phyloP scores from a whole-genome alignment of 768 basidiomycete genomes.

The Rhodotorula toruloides region DNA sequence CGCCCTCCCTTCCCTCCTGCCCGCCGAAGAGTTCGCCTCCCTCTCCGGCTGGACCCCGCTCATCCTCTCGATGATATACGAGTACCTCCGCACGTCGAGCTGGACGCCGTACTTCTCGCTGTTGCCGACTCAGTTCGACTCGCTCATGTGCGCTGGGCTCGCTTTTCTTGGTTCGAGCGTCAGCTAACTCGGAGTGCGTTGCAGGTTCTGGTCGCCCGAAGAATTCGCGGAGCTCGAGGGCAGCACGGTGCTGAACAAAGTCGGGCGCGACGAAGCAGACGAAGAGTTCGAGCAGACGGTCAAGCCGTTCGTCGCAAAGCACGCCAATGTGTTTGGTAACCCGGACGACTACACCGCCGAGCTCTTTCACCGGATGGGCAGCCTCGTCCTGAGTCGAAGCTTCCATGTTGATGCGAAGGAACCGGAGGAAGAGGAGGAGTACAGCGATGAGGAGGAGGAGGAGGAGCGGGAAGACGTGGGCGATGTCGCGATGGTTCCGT shows the following conservation, averaged over 20 bases:
- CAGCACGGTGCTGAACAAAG: slow-evolving; percentile 81
- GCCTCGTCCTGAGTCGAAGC: slow-evolving; percentile 83
- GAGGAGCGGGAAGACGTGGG: slow-evolving; percentile 48
- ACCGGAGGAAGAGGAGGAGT: slow-evolving; percentile 45
- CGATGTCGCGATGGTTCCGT: slow-evolving; percentile 83
- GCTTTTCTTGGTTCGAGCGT: background rate
- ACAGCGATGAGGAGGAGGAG: slow-evolving; percentile 39
- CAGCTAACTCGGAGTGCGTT: too few species aligned
- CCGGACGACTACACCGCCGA: slow-evolving; percentile 59
- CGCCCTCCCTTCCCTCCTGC: slow-evolving; percentile 58
- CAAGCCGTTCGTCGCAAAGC: slow-evolving; percentile 64
- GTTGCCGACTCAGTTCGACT: slow-evolving; percentile 69
- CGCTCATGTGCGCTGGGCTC: slow-evolving; percentile 60
- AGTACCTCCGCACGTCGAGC: slow-evolving; percentile 54
- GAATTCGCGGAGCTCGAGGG: slow-evolving; percentile 72
- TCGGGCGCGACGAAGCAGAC: slow-evolving; percentile 79
- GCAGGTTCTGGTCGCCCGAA: slow-evolving; percentile 65
- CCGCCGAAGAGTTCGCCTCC: slow-evolving; percentile 61
- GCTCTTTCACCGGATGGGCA: slow-evolving; percentile 81
- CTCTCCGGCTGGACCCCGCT: slow-evolving; percentile 73
- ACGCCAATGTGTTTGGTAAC: slow-evolving; percentile 63
- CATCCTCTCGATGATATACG: slow-evolving; percentile 96
- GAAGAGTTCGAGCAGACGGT: slow-evolving; percentile 63
- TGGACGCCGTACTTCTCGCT: slow-evolving; percentile 70
- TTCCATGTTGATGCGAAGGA: slow-evolving; percentile 64